These are phyloP conservation scores for Kluyveromyces starmeri DNA, from an alignment of 805 yeast species.

Conservation along the genomic window DNA sequence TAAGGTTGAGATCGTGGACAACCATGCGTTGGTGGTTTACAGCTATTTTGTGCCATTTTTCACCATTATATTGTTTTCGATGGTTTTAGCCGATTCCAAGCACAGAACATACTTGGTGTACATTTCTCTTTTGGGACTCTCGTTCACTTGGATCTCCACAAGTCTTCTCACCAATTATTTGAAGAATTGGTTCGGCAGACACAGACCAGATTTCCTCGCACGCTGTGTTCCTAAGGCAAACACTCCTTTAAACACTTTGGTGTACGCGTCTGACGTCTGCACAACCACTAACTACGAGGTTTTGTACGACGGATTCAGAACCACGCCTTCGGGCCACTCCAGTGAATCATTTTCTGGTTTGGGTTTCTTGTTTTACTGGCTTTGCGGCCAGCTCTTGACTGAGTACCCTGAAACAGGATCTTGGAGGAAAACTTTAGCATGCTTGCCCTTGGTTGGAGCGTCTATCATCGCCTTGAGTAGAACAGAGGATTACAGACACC, in stretches of 20 bases:
- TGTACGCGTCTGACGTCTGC: slow-evolving; percentile 56
- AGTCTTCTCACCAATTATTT: slow-evolving; percentile 60
- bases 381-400: slow-evolving; percentile 54
- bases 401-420: slow-evolving; percentile 44
- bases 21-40: slow-evolving; percentile 42
- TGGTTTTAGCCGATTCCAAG: slow-evolving; percentile 34
- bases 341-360: slow-evolving; percentile 62
- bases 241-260: slow-evolving; percentile 47
- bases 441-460: slow-evolving; percentile 60
- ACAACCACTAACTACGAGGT: slow-evolving; percentile 39
- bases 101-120: slow-evolving; percentile 53
- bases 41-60: slow-evolving; percentile 43
- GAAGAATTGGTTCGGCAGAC: slow-evolving; percentile 82
- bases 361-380: slow-evolving; percentile 55
- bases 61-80: slow-evolving; percentile 30
- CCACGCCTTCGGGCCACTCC: slow-evolving; percentile 80
- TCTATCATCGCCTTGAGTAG: slow-evolving; percentile 72
- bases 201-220: slow-evolving; percentile 85
- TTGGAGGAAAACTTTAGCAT: slow-evolving; percentile 50
- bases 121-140: slow-evolving; percentile 58
- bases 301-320: slow-evolving; percentile 64
- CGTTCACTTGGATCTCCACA: slow-evolving; percentile 49
- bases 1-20: slow-evolving; percentile 61
- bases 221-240: slow-evolving; percentile 64
- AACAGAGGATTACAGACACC: slow-evolving; percentile 90